These are phyloP conservation scores for Citrus inodora DNA, from an alignment of 345 rosid species.

Conservation along the genomic window DNA sequence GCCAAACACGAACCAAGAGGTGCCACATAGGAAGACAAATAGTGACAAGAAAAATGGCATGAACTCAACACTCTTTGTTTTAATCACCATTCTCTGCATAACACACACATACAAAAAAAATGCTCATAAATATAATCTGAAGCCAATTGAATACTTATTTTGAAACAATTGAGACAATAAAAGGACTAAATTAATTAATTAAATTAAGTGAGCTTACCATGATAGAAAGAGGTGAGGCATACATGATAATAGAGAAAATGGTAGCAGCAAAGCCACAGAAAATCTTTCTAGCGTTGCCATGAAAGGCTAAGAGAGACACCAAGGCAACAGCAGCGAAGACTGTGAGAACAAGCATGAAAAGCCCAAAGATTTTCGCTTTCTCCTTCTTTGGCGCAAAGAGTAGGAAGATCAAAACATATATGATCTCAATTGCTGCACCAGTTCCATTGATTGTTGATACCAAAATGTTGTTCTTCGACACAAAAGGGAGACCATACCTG, in stretches of 20 bases:
- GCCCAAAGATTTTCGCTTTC: conserved; percentile 64
- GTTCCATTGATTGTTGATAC: conserved; percentile 83
- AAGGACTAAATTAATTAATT: too few relatives aligned
- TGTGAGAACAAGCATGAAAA: conserved; percentile 44
- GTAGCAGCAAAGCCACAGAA: conserved; percentile 84
- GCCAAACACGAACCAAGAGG: conserved; percentile 92
- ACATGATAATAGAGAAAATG: conserved; percentile 92
- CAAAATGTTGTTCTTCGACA: conserved; percentile 72
- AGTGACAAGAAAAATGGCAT: conserved; percentile 97
- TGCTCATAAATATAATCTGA: neutral
- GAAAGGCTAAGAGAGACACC: conserved; percentile 67
- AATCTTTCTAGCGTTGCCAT: conserved; percentile 61
- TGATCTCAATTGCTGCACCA: conserved; percentile 62
- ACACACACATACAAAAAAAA: neutral
- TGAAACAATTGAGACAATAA: neutral
- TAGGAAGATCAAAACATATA: conserved; percentile 68
- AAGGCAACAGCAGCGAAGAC: conserved; percentile 58
- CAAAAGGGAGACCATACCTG: conserved; percentile 96
- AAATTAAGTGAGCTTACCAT: conserved; percentile 50
- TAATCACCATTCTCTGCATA: conserved; percentile 79
- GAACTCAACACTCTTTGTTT: conserved; percentile 90
- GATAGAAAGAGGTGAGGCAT: conserved; percentile 90
- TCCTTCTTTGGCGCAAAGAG: conserved; percentile 68
- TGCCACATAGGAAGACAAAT: conserved; percentile 89
- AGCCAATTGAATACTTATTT: neutral